Evolutionary conservation across 225 moss, liverwort and hornwort species (phyloP), one percentile per base, ranked within the genome.

Genomic region (Anthoceros angustus): DNA sequence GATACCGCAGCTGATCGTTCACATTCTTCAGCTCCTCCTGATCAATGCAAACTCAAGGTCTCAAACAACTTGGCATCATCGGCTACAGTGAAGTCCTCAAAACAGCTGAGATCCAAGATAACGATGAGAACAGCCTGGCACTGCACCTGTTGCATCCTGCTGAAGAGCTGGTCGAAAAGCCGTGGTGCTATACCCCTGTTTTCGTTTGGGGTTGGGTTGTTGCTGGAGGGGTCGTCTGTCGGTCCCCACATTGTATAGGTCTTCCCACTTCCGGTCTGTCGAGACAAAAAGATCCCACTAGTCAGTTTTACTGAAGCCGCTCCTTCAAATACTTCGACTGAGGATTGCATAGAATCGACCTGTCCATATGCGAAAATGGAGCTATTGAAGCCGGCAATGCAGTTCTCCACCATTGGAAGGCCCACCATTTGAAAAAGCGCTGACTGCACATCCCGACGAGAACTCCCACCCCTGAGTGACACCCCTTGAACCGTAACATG

Each of bases 361-460:
- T 92, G 98, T 23, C 98, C 98, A 55, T 86, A 98, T 0, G 92
- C 98, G 63, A 98, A 98, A 63, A 98, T 98, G 6, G 98, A 98
- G 71, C 98, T 98, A 67, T 92, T 98, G 72, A 98, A 98, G 48
- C 98, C 98, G 39, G 87, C 85, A 39, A 98, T 85, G 70, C 98
- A 92, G 42, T 98, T 88, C 77, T 98, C 92, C 76, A 92, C 98
- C 98, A 98, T 98, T 0, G 98, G 98, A 67, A 83, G 62, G 55
- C 98, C 98, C 42, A 98, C 89, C 89, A 87, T 86, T 67, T 86
- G 74, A 60, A 98, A 98, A 1, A 92, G 78, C 7, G 84, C 80
- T 62, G 80, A 74, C 98, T 84, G 79, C 42, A 61, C 41, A 18
- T 18, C 43, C 39, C 6, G 39, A n/a, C 39, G 7, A 42, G 2